Conservation (phyloP, 2,329 filamentous ascomycete species). For the Trichoderma gracile region DNA sequence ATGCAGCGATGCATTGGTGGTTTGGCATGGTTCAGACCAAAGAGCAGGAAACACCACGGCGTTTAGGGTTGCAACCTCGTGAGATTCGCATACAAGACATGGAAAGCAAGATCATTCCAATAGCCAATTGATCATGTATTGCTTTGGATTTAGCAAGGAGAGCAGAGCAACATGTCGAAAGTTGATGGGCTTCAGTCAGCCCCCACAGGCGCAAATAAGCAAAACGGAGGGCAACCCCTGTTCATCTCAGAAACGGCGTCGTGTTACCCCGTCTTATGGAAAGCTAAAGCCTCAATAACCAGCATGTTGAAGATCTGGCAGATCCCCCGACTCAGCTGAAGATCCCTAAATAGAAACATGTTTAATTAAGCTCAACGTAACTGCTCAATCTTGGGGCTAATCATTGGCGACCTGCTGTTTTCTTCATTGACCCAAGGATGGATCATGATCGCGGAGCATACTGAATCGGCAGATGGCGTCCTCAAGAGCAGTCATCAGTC, state of each 20-base stretch:
- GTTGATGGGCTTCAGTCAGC: background rate
- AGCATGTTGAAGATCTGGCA: background rate
- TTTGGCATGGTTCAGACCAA: background rate
- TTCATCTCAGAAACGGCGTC: background rate
- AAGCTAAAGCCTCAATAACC: background rate
- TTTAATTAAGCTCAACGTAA: background rate
- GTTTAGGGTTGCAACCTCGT: background rate
- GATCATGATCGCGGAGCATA: background rate
- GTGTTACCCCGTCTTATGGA: background rate
- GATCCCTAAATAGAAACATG: background rate
- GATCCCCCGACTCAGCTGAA: background rate
- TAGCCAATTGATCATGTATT: background rate
- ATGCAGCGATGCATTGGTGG: background rate
- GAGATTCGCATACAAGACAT: background rate
- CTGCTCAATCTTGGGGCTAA: background rate
- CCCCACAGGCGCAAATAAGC: background rate
- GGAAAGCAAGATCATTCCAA: background rate
- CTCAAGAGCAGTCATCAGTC: slow-evolving; percentile 8
- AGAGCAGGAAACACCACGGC: background rate
- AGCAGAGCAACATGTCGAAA: too few relatives aligned
- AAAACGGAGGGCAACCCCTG: background rate
- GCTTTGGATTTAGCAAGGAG: background rate
- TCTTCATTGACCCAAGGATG: background rate
- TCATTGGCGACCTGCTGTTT: background rate
- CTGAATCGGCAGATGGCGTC: background rate